Evolutionary conservation across 2,329 filamentous ascomycete genomes (phyloP).

Genomic region (Venturiaceae sp.): DNA sequence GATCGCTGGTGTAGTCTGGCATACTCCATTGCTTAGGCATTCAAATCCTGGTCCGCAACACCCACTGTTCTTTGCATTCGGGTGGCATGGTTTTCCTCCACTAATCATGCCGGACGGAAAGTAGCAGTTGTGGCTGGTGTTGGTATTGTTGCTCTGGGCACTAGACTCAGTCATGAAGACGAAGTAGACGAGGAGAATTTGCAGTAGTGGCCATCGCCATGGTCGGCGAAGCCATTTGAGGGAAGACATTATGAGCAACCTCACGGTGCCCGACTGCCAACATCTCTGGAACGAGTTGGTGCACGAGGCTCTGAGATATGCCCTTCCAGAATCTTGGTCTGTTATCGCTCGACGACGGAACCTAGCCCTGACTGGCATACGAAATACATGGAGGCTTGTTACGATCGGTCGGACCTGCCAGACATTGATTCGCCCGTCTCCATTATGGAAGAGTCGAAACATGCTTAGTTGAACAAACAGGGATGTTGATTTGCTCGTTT

Average conservation of each 20-base stretch:
- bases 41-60: constrained; percentile 3
- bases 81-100: constrained; percentile 1
- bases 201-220: background rate
- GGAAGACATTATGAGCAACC: background rate
- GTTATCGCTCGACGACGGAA: background rate
- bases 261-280: background rate
- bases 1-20: background rate
- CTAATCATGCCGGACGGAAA: background rate
- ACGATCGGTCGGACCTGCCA: background rate
- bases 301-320: background rate
- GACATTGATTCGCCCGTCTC: background rate
- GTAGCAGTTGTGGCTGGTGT: background rate
- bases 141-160: background rate
- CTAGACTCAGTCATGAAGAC: background rate
- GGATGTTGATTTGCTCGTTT: background rate
- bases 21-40: constrained; percentile 5
- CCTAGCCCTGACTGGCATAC: background rate
- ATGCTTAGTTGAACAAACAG: background rate
- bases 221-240: background rate
- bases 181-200: background rate
- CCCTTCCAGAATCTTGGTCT: background rate
- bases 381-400: background rate
- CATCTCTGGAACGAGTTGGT: background rate
- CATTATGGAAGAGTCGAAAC: background rate
- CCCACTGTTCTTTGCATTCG: background rate